Percentiles rank a stretch among this genome's conserved stretches.
Evolutionary conservation across 768 basidiomycete species (phyloP).

Genomic region (Amylocystis lapponica): DNA sequence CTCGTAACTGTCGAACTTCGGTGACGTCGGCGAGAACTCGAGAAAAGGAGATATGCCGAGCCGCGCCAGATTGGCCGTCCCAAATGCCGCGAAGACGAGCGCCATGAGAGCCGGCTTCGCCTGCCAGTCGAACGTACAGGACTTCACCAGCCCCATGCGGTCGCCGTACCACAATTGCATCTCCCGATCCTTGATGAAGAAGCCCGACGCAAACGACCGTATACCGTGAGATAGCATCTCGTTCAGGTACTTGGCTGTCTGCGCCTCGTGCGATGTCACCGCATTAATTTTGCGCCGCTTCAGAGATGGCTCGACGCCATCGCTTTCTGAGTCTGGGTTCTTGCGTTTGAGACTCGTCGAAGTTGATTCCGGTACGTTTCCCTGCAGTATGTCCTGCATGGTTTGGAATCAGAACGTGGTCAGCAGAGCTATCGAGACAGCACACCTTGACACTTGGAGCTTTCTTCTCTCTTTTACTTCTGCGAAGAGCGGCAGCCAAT

Average conservation of each 20-base stretch:
- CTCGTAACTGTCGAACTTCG: not conserved
- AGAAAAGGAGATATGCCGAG: slow-evolving; percentile 5
- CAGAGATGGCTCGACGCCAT: too few species aligned
- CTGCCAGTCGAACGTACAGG: not conserved
- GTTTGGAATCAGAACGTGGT: too few species aligned
- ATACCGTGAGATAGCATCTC: not conserved
- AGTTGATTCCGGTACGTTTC: too few species aligned
- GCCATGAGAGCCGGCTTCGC: not conserved
- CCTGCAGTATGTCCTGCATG: too few species aligned
- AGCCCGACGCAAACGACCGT: slow-evolving; percentile 10
- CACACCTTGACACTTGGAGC: too few species aligned
- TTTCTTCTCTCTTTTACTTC: too few species aligned
- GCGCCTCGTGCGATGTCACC: too few species aligned
- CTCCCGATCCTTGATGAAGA: slow-evolving; percentile 14
- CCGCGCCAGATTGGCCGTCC: not conserved
- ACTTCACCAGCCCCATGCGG: slow-evolving; percentile 4
- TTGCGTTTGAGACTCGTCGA: too few species aligned
- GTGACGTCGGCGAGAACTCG: not conserved
- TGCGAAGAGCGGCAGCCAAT: too few species aligned
- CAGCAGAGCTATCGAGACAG: too few species aligned
- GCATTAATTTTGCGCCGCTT: too few species aligned
- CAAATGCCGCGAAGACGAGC: slow-evolving; percentile 1
- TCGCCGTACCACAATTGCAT: slow-evolving; percentile 16
- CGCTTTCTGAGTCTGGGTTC: too few species aligned
- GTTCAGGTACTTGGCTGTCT: not conserved